Evolutionary conservation across 2,329 filamentous ascomycete species (phyloP).

Genomic region (Diaporthe ilicicola): DNA sequence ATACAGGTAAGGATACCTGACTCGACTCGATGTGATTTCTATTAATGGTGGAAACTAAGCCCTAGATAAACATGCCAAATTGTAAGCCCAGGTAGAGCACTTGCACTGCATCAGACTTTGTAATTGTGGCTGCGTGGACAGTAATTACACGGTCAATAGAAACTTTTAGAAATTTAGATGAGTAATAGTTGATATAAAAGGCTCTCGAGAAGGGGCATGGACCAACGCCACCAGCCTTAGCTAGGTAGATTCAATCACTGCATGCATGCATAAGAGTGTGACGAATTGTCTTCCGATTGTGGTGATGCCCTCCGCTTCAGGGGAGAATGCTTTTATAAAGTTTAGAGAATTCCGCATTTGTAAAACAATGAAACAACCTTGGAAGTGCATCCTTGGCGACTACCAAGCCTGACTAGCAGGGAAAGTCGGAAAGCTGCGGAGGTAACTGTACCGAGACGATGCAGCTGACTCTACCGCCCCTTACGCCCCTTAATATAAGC

Average conservation of each 20-base stretch:
- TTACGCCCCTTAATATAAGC: slow-evolving; percentile 13
- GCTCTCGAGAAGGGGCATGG: neutral
- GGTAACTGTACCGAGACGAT: slow-evolving; percentile 19
- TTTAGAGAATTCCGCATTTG: slow-evolving; percentile 14
- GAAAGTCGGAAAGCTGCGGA: slow-evolving; percentile 6
- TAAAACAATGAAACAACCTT: slow-evolving; percentile 12
- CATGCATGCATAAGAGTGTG: neutral
- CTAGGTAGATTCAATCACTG: neutral
- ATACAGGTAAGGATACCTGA: too few species aligned
- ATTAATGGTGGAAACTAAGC: too few species aligned
- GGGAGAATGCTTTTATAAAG: slow-evolving; percentile 5
- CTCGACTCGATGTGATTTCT: too few species aligned
- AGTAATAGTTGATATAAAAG: too few species aligned
- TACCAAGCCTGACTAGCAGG: slow-evolving; percentile 14
- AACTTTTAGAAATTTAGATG: too few species aligned
- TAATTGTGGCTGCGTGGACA: too few species aligned
- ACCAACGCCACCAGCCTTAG: neutral
- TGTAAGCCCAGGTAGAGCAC: too few species aligned
- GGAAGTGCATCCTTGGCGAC: slow-evolving; percentile 13
- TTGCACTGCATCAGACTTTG: too few species aligned
- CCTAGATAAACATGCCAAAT: too few species aligned
- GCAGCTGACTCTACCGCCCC: slow-evolving; percentile 10
- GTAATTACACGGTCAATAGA: too few species aligned
- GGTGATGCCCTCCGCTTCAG: slow-evolving; percentile 4
- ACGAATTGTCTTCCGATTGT: neutral